A percentile compares a stretch with the other conserved stretches of the same genome.
Conservation (phyloP, 2,329 filamentous ascomycete species). For the Xylaria sp. region DNA sequence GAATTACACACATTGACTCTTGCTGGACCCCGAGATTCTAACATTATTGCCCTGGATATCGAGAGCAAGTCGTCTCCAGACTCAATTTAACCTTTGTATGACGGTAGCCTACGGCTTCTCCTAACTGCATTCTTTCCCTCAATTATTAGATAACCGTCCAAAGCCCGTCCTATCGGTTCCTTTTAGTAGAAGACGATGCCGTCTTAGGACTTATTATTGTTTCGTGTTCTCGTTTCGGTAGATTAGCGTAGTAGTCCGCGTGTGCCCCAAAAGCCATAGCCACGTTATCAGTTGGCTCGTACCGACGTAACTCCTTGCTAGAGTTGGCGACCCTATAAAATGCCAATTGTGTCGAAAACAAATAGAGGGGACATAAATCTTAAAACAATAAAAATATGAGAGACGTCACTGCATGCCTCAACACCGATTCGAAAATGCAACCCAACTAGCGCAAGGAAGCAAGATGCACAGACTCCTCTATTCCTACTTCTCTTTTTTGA, state of each 20-base stretch:
- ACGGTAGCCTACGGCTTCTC: conserved; percentile 15
- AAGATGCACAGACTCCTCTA: conserved; percentile 42
- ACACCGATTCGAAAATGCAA: conserved; percentile 37
- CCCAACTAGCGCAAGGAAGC: conserved; percentile 38
- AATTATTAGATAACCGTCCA: conserved; percentile 27
- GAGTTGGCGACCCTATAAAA: conserved; percentile 16
- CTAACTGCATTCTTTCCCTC: conserved; percentile 4
- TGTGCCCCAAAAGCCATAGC: conserved; percentile 14
- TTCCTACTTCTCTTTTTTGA: conserved; percentile 48
- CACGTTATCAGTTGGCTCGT: conserved; percentile 23
- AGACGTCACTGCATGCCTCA: conserved; percentile 32
- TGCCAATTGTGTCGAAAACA: conserved; percentile 14
- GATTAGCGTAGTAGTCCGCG: conserved; percentile 19
- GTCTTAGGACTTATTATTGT: conserved; percentile 21
- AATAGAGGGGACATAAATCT: conserved; percentile 15
- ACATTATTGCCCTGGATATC: conserved; percentile 18
- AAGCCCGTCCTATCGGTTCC: conserved; percentile 15
- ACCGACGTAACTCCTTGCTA: conserved; percentile 16
- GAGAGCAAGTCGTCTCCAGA: conserved; percentile 26
- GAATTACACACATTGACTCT: conserved; percentile 12
- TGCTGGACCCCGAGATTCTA: conserved; percentile 9
- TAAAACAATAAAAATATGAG: conserved; percentile 6
- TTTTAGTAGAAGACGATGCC: conserved; percentile 19
- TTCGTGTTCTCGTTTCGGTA: conserved; percentile 33
- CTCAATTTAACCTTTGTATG: conserved; percentile 32